These are phyloP conservation scores for Cetradonia linearis DNA, from an alignment of 495 filamentous ascomycete genomes.

Conservation along the genomic window DNA sequence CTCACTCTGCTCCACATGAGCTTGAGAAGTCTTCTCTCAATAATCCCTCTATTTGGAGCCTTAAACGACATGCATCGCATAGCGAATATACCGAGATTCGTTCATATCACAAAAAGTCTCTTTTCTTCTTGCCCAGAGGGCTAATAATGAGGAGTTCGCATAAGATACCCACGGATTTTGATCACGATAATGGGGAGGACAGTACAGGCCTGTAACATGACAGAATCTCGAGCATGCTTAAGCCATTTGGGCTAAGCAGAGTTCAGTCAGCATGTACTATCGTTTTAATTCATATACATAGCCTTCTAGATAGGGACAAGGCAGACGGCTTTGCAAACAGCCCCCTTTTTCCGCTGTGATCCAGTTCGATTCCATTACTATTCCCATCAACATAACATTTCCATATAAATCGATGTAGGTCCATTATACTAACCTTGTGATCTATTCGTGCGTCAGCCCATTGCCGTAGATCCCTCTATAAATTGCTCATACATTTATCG, in stretches of 20 bases:
- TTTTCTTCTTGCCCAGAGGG: not conserved
- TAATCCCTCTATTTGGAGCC: not conserved
- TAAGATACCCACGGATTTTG: slow-evolving; percentile 4
- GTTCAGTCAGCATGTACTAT: slow-evolving; percentile 19
- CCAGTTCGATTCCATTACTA: not conserved
- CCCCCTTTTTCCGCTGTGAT: not conserved
- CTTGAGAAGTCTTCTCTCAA: not conserved
- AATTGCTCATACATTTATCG: no score
- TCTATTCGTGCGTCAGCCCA: not conserved
- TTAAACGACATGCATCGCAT: slow-evolving; percentile 3
- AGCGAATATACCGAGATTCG: slow-evolving; percentile 5
- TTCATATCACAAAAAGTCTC: slow-evolving; percentile 5
- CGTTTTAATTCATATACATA: slow-evolving; percentile 9
- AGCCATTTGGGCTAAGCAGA: not conserved
- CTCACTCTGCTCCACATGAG: slow-evolving; percentile 27
- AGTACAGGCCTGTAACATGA: slow-evolving; percentile 7
- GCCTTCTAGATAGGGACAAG: not conserved
- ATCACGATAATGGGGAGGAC: not conserved
- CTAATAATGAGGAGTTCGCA: slow-evolving; percentile 1
- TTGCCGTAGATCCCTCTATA: not conserved
- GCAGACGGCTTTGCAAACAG: not conserved
- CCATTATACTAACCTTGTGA: not conserved
- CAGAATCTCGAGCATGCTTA: slow-evolving; percentile 2
- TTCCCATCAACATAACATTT: not conserved
- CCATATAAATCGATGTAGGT: not conserved